Conservation (phyloP, 176 grass and related monocot species). For the Oryza glumipatula region DNA sequence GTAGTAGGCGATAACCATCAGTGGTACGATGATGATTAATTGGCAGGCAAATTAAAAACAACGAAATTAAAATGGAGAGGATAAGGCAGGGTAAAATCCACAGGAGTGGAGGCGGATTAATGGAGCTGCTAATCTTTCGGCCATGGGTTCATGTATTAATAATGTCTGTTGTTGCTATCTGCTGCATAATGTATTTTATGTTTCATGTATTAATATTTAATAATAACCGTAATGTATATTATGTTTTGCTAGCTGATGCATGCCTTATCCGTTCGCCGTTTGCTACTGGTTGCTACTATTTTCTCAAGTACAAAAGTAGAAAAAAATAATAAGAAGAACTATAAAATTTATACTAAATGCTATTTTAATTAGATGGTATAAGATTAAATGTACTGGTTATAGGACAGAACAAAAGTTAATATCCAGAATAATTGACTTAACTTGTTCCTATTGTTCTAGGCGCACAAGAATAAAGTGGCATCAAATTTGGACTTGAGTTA, state of each 20-base stretch:
- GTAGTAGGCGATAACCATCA: neutral
- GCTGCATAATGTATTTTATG: no score
- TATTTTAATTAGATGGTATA: neutral
- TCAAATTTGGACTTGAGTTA: neutral
- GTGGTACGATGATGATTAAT: neutral
- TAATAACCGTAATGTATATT: neutral
- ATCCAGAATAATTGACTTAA: neutral
- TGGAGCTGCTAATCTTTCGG: constrained; percentile 36
- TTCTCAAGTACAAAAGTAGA: neutral
- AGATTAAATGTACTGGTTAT: neutral
- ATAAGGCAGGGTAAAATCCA: neutral
- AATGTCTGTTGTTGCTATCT: neutral
- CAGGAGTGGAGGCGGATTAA: constrained; percentile 16
- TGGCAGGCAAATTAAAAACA: neutral
- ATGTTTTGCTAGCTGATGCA: neutral
- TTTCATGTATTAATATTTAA: neutral
- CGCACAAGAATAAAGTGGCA: neutral
- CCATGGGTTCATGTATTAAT: neutral
- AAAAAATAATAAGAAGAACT: neutral
- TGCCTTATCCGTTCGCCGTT: neutral
- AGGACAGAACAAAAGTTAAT: neutral
- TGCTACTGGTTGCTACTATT: neutral
- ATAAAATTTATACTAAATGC: neutral
- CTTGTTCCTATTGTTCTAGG: neutral
- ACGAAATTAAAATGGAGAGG: neutral